Conservation (phyloP, 2,329 filamentous ascomycete species). For the Colletotrichum phormii region DNA sequence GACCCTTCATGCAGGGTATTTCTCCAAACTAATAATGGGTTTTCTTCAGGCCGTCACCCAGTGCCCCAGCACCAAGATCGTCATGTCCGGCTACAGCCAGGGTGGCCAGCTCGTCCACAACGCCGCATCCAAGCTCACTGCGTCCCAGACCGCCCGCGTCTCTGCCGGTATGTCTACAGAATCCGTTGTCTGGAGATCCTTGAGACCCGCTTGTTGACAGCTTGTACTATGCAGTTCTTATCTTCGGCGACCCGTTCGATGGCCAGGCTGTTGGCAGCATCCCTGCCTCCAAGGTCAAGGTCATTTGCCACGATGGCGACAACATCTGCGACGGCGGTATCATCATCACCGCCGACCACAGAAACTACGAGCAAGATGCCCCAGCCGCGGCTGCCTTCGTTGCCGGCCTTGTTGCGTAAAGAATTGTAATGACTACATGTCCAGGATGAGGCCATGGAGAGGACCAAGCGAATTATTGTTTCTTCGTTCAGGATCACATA, state of each 20-base stretch:
- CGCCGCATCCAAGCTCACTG: constrained; percentile 49
- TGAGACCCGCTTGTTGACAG: not conserved
- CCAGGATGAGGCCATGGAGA: not conserved
- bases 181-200: too few relatives aligned
- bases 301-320: constrained; percentile 49
- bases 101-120: constrained; percentile 55
- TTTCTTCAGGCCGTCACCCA: constrained; percentile 47
- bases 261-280: constrained; percentile 18
- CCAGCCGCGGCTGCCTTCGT: constrained; percentile 44
- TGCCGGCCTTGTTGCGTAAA: constrained; percentile 34
- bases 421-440: not conserved
- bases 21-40: not conserved
- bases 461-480: not conserved
- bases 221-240: constrained; percentile 33
- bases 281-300: constrained; percentile 26
- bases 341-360: constrained; percentile 42
- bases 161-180: constrained; percentile 39
- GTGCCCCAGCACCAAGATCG: constrained; percentile 59
- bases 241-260: constrained; percentile 36
- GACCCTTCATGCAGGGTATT: not conserved
- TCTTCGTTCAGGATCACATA: not conserved
- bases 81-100: constrained; percentile 61
- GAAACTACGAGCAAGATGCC: constrained; percentile 45
- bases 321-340: constrained; percentile 45
- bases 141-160: constrained; percentile 48